Conservation (phyloP, 495 filamentous ascomycete species). For the Aspergillus incahuasiensis region DNA sequence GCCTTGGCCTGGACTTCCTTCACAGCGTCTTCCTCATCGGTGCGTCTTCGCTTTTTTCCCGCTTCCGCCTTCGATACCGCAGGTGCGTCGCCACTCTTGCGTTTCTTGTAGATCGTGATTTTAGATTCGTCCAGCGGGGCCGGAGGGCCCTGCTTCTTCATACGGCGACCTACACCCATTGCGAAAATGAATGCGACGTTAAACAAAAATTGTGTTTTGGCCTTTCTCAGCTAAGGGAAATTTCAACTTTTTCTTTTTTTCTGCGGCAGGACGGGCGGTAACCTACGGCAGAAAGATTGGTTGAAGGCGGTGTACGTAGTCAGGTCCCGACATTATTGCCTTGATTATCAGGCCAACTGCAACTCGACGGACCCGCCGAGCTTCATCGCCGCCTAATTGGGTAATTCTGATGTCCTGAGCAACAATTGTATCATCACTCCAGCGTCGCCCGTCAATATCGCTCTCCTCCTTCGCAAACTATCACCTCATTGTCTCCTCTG, state of each 20-base stretch:
- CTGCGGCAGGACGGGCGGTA: constrained; percentile 36
- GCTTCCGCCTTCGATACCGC: constrained; percentile 36
- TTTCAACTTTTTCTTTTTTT: constrained; percentile 23
- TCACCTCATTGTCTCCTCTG: background rate
- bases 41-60: constrained; percentile 66
- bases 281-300: constrained; percentile 20
- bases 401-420: constrained; percentile 8
- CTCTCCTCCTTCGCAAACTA: background rate
- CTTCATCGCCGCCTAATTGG: constrained; percentile 17
- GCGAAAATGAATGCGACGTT: constrained; percentile 24
- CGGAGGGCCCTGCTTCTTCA: constrained; percentile 92
- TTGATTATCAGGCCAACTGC: background rate
- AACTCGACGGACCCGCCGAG: background rate
- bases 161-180: constrained; percentile 88
- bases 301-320: constrained; percentile 28
- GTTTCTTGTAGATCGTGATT: constrained; percentile 66
- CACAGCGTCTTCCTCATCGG: constrained; percentile 35
- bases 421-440: background rate
- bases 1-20: constrained; percentile 21
- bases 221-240: background rate
- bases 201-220: constrained; percentile 9
- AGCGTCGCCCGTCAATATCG: background rate
- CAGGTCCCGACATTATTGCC: background rate
- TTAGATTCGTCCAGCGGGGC: constrained; percentile 75
- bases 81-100: constrained; percentile 59